A percentile compares a stretch with the other conserved stretches of the same genome.
These are phyloP conservation scores for Triglochin maritima DNA, from an alignment of 106 monocot species.

Conservation along the genomic window DNA sequence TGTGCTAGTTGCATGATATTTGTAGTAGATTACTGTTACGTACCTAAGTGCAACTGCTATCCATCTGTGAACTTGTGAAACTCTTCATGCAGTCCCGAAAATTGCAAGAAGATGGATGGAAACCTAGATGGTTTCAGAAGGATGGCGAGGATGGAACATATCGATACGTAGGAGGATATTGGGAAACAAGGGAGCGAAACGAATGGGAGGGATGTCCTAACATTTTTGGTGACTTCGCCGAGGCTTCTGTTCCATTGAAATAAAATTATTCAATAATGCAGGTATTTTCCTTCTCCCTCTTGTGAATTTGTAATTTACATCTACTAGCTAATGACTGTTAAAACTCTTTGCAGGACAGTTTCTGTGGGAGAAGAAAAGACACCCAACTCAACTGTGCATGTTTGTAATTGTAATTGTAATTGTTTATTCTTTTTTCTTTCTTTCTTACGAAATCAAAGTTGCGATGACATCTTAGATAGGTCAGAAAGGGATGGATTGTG, in stretches of 20 bases:
- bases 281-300: not conserved
- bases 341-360: not conserved
- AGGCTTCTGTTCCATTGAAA: constrained; percentile 3
- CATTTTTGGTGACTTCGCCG: constrained; percentile 46
- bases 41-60: no score
- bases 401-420: constrained; percentile 15
- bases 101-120: constrained; percentile 65
- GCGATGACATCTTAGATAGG: not conserved
- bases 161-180: constrained; percentile 54
- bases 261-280: not conserved
- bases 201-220: constrained; percentile 49
- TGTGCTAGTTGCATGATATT: no score
- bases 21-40: no score
- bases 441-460: not conserved
- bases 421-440: constrained; percentile 10
- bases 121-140: constrained; percentile 50
- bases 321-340: not conserved
- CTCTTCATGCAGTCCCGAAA: constrained; percentile 31
- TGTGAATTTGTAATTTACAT: not conserved
- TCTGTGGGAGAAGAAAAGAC: not conserved
- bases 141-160: constrained; percentile 29
- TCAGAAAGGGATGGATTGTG: not conserved
- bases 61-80: no score
- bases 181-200: constrained; percentile 51
- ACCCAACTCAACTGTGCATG: constrained; percentile 1